These are phyloP conservation scores for Axilococcus clingmanii DNA, from an alignment of 139 green algal species.

Conservation along the genomic window DNA sequence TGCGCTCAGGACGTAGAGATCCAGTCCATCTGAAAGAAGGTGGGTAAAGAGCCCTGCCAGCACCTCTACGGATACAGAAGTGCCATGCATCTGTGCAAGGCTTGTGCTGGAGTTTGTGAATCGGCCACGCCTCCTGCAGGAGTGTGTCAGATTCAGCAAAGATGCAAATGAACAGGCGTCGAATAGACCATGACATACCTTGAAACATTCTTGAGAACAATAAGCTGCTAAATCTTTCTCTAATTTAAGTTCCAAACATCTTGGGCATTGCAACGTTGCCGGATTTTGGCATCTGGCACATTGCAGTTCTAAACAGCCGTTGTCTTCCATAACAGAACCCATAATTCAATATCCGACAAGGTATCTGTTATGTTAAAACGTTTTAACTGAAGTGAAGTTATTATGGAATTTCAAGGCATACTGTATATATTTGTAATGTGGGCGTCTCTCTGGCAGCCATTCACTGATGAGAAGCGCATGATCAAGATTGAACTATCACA, in stretches of 20 bases:
- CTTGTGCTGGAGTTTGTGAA: slow-evolving; percentile 75
- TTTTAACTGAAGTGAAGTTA: no score
- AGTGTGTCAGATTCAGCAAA: slow-evolving; percentile 28
- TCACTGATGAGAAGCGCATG: no score
- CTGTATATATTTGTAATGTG: no score
- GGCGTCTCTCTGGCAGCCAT: no score
- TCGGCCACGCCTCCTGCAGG: slow-evolving; percentile 55
- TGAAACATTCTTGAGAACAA: slow-evolving; percentile 96
- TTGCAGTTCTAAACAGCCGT: no score
- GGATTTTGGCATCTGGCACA: slow-evolving; percentile 59
- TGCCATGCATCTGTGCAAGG: slow-evolving; percentile 47
- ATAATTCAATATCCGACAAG: neutral
- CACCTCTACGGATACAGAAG: slow-evolving; percentile 61
- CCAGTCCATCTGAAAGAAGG: slow-evolving; percentile 84
- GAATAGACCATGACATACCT: slow-evolving; percentile 76
- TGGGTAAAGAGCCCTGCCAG: slow-evolving; percentile 39
- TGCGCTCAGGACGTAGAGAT: slow-evolving; percentile 57
- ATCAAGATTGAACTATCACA: no score
- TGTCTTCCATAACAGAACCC: no score
- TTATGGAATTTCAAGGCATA: no score
- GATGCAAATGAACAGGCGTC: neutral
- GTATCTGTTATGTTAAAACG: no score
- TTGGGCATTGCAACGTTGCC: slow-evolving; percentile 85
- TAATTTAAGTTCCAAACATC: slow-evolving; percentile 75
- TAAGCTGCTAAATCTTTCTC: slow-evolving; percentile 61